These are phyloP conservation scores for Aspergillus luchuensis DNA, from an alignment of 2,329 filamentous ascomycete species.

Conservation along the genomic window DNA sequence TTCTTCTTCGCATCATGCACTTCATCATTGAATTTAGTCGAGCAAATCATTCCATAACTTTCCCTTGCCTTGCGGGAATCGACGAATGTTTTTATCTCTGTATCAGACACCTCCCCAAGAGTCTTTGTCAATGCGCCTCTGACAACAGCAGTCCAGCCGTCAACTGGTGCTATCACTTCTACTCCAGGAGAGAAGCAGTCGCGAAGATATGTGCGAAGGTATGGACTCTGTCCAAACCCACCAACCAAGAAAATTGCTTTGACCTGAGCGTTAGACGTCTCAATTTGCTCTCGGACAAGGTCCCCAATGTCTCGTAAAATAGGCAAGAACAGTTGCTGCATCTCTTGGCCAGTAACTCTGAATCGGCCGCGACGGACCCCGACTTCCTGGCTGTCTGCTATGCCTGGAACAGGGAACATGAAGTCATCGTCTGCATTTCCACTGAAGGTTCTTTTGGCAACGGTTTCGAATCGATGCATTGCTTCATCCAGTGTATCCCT, in stretches of 20 bases:
- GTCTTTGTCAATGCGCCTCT: constrained; percentile 24
- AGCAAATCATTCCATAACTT: constrained; percentile 22
- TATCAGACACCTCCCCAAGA: constrained; percentile 16
- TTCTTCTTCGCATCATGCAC: constrained; percentile 19
- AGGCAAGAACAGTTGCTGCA: constrained; percentile 26
- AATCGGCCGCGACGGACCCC: constrained; percentile 27
- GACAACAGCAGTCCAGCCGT: constrained; percentile 34
- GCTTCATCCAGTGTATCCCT: constrained; percentile 30
- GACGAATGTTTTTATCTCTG: constrained; percentile 12
- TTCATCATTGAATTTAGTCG: not conserved
- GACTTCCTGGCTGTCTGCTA: constrained; percentile 21
- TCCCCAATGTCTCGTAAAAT: constrained; percentile 22
- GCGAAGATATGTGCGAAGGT: constrained; percentile 24
- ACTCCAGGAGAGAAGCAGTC: constrained; percentile 17
- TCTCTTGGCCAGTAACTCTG: constrained; percentile 18
- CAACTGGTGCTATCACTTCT: constrained; percentile 22
- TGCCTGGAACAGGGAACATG: constrained; percentile 28
- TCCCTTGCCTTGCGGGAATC: constrained; percentile 27
- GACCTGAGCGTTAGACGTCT: constrained; percentile 64
- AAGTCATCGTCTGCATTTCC: constrained; percentile 20
- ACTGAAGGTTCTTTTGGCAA: constrained; percentile 28
- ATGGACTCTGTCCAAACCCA: constrained; percentile 32
- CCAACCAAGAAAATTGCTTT: constrained; percentile 40
- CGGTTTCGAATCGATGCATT: constrained; percentile 28
- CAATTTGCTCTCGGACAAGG: constrained; percentile 35